Percentiles rank a stretch among this genome's conserved stretches.
Conservation (phyloP, 441 rosid species). For the Syzygium syzygioides region DNA sequence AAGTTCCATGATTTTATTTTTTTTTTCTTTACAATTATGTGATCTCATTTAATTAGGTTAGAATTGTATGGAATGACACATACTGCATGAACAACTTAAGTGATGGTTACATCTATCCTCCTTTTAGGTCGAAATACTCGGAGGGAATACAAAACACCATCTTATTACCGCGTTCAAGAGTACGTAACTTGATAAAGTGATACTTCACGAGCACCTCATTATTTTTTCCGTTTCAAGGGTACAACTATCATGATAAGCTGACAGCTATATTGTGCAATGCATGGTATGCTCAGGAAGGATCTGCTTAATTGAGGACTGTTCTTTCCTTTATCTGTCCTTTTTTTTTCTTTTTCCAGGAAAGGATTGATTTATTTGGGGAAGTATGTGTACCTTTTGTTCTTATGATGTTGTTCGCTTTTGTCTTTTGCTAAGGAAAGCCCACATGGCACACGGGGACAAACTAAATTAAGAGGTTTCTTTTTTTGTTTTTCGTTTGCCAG, state of each 20-base stretch:
- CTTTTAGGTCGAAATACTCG: background rate
- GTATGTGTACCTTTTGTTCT: background rate
- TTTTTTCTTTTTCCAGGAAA: background rate
- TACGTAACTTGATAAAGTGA: background rate
- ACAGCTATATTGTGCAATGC: background rate
- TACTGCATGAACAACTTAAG: background rate
- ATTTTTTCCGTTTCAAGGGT: background rate
- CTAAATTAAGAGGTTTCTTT: background rate
- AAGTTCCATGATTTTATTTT: background rate
- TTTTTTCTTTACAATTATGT: background rate
- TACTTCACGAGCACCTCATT: background rate
- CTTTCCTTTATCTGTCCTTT: background rate
- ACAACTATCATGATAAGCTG: background rate
- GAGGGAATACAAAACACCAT: background rate
- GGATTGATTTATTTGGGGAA: background rate
- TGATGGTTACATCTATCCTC: background rate
- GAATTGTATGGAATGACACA: background rate
- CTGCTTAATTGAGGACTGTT: background rate
- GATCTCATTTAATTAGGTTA: background rate
- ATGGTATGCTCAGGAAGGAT: background rate
- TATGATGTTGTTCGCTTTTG: background rate
- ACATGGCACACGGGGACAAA: background rate
- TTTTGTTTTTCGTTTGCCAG: background rate
- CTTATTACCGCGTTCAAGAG: background rate
- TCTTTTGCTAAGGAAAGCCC: background rate